Percentiles rank a stretch among this genome's conserved stretches.
These are phyloP conservation scores for Myriosclerotinia curreyana DNA, from an alignment of 2,329 filamentous ascomycete species.

Conservation along the genomic window DNA sequence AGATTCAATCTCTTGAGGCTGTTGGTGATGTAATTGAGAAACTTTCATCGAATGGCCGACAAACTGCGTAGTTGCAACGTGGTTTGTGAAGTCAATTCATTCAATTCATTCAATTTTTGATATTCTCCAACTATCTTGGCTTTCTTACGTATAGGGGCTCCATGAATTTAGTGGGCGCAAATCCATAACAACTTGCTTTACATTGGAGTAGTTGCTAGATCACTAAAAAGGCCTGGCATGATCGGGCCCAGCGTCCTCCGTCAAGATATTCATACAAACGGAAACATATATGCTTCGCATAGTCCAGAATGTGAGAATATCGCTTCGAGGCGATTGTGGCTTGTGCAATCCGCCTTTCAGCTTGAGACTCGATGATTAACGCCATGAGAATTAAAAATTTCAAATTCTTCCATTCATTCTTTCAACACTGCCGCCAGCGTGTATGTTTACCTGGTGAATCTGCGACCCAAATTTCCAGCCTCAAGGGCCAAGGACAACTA, in stretches of 20 bases:
- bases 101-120: neutral
- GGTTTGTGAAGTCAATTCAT: neutral
- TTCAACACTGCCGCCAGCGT: neutral
- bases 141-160: neutral
- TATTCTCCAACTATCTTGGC: neutral
- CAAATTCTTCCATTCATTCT: neutral
- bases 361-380: neutral
- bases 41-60: neutral
- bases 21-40: neutral
- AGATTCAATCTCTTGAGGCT: neutral
- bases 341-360: neutral
- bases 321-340: neutral
- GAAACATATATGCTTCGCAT: neutral
- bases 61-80: neutral
- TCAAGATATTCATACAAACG: neutral
- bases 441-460: neutral
- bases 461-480: too few relatives aligned
- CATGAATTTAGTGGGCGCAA: neutral
- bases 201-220: neutral
- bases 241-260: neutral
- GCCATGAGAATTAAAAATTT: neutral
- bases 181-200: neutral
- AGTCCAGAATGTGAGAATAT: neutral
- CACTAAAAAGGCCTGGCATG: neutral
- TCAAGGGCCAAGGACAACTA: neutral